Evolutionary conservation across 1,139 yeast genomes (phyloP).

Genomic region (Blastobotrys illinoisensis): DNA sequence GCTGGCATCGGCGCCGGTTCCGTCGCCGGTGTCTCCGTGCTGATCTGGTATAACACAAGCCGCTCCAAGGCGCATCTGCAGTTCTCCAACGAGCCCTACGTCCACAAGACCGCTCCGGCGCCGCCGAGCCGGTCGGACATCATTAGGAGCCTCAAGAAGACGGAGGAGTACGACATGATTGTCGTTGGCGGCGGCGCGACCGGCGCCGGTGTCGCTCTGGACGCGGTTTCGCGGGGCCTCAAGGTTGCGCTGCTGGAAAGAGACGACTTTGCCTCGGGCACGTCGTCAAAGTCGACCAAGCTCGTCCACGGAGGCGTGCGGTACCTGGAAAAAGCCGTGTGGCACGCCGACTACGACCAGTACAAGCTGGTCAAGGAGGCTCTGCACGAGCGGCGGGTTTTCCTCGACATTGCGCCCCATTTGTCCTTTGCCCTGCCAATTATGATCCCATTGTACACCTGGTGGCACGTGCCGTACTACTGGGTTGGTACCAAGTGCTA

Average conservation of each 20-base stretch:
- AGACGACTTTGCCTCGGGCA: conserved; percentile 86
- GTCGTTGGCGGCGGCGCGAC: conserved; percentile 96
- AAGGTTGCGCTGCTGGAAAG: conserved; percentile 84
- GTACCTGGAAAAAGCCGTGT: conserved; percentile 90
- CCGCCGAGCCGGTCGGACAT: conserved; percentile 27
- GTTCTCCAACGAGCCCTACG: conserved; percentile 2
- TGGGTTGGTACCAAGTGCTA: conserved; percentile 89
- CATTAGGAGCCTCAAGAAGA: conserved; percentile 18
- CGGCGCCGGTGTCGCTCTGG: conserved; percentile 90
- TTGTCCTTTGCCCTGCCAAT: conserved; percentile 82
- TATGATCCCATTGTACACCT: conserved; percentile 89
- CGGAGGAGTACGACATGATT: conserved; percentile 59
- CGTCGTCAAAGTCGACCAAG: conserved; percentile 92
- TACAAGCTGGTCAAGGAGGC: conserved; percentile 92
- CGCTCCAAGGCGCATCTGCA: not conserved
- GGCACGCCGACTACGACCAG: conserved; percentile 81
- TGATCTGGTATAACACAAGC: not conserved
- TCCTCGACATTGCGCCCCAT: conserved; percentile 91
- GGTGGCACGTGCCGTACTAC: conserved; percentile 96
- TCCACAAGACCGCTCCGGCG: conserved; percentile 13
- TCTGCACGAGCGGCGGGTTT: conserved; percentile 82
- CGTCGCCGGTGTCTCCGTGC: conserved; percentile 1
- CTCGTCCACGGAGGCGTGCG: conserved; percentile 98
- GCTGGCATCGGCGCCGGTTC: conserved; percentile 2
- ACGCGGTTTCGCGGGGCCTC: conserved; percentile 86